phyloP scores from a whole-genome alignment of 139 green algal genomes.

The Parachlorella kessleri region DNA sequence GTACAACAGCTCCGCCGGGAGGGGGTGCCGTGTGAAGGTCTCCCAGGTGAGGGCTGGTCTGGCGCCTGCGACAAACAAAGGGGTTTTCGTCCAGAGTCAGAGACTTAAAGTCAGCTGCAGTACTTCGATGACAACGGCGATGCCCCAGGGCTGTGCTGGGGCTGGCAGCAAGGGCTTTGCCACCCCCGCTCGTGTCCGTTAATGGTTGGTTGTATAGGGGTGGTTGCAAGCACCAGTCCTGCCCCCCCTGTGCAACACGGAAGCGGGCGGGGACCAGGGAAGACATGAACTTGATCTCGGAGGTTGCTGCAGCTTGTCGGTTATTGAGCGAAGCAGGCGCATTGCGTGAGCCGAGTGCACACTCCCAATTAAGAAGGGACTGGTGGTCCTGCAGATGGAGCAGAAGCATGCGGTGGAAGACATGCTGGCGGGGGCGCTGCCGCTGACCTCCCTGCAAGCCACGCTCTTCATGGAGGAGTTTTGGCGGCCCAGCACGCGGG shows the following conservation, averaged over 20 bases:
- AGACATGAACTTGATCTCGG: background rate
- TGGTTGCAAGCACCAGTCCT: background rate
- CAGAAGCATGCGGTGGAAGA: background rate
- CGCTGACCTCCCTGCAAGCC: background rate
- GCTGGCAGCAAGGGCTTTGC: no score
- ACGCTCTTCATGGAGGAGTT: background rate
- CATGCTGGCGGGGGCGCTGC: background rate
- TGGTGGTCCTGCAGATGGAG: background rate
- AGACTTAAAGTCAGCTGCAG: no score
- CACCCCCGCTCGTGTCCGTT: background rate
- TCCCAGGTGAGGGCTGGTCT: background rate
- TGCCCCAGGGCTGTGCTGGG: no score
- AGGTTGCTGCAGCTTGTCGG: background rate
- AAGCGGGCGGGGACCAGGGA: no score
- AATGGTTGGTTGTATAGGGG: background rate
- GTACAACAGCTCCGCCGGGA: background rate
- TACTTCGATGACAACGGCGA: no score
- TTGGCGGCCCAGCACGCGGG: background rate
- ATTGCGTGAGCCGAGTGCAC: background rate
- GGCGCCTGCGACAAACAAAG: no score
- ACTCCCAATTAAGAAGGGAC: background rate
- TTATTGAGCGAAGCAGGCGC: background rate
- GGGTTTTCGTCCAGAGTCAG: no score
- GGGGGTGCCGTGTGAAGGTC: background rate
- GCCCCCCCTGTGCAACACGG: background rate